Conservation (phyloP, 148 eudicot species). For the Pouteria glomerata region DNA sequence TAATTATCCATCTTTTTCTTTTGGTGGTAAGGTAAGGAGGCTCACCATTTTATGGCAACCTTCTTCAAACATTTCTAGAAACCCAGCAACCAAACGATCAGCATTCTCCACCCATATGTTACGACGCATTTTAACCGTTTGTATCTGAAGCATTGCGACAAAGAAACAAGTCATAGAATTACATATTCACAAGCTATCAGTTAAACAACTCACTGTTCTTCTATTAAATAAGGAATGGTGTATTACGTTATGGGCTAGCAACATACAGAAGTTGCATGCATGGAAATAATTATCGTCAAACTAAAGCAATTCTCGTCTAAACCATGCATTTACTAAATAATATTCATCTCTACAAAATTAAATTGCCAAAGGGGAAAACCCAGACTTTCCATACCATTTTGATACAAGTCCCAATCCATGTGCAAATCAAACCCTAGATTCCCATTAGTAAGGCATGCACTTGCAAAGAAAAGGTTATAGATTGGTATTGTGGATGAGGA, state of each 20-base stretch:
- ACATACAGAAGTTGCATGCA: neutral
- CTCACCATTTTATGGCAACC: conserved; percentile 87
- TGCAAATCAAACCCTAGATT: no score
- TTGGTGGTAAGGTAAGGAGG: neutral
- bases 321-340: neutral
- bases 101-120: conserved; percentile 96
- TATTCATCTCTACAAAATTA: no score
- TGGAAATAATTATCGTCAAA: neutral
- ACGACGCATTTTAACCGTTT: conserved; percentile 50
- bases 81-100: conserved; percentile 83
- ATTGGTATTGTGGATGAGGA: no score
- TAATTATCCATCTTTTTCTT: neutral
- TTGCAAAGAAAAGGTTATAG: no score
- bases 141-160: conserved; percentile 37
- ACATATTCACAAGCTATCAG: conserved; percentile 6
- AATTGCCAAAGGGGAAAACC: no score
- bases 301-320: neutral
- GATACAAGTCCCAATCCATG: no score
- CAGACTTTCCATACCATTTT: no score
- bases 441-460: no score
- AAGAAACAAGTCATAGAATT: neutral
- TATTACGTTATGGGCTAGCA: neutral
- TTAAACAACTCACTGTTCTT: neutral
- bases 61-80: conserved; percentile 98
- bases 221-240: neutral